Base-by-base conservation (phyloP, 345 rosid genomes). In the Dipteronia sinensis region DNA sequence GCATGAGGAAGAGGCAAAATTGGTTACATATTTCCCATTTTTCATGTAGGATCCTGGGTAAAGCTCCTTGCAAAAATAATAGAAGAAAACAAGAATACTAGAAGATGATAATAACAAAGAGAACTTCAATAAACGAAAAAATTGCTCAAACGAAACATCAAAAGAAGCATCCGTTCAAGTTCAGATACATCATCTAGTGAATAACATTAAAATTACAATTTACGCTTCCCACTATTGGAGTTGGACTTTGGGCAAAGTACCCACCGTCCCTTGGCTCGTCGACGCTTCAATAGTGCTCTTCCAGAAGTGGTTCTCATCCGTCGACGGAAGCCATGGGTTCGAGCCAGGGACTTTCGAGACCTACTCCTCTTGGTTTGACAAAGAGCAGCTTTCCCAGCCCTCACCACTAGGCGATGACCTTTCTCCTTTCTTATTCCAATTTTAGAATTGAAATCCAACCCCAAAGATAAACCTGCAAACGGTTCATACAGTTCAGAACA, bases 211-310 rank as follows among this genome's bases (percentile, higher is more conserved):
- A 75, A 68, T n/a, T 47, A 38, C 61, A 78, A 46, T 49, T 23
- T 15, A 72, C 85, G 84, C 79, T 91, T 93, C 76, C 98, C 97
- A 3, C 97, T 89, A 80, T 85, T 91, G 19, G 97, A 92, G 78
- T 93, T 75, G 74, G 99, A 86, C 89, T 96, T 93, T 53, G 98
- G 85, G 82, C 99, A 96, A 75, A 96, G 98, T 47, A 92, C 90
- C 91, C 88, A 71, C 0, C 98, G 85, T 62, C 99, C 98, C 85
- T 96, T 93, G 71, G 94, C 98, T 59, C 99, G 94, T 80, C 99
- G 70, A 27, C 98, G 98, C 78, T 90, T 92, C 62, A 95, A 78
- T 56, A 91, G 53, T 3, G 98, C 99, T 85, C 98, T 87, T 69
- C 98, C 97, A 23, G 91, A 84, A 25, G 99, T 92, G 59, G 98